Evolutionary conservation across 441 rosid genomes (phyloP).

Genomic region (Syzygium malaccense): DNA sequence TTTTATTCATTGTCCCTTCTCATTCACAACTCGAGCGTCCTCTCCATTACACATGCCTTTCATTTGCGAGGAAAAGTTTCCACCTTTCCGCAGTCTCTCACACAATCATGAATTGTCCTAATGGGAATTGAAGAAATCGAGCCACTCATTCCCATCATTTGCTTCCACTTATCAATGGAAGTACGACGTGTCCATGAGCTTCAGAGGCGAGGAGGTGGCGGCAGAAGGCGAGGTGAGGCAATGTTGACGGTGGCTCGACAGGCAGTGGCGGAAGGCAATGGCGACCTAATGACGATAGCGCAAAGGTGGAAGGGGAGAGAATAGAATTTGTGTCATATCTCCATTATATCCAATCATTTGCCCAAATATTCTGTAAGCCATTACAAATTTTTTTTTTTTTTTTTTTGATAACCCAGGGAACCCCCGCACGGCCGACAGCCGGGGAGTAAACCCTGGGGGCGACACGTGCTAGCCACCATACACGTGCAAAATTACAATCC

Average conservation of each 20-base stretch:
- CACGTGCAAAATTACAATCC: no score
- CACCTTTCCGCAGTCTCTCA: not conserved
- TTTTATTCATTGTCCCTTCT: not conserved
- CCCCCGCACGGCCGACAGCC: no score
- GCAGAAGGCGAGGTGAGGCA: not conserved
- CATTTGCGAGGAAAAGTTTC: no score
- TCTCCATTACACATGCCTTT: not conserved
- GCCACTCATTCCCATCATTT: not conserved
- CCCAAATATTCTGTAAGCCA: not conserved
- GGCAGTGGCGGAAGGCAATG: no score
- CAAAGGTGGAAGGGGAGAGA: no score
- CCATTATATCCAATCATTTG: no score
- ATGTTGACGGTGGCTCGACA: not conserved
- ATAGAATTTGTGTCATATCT: no score
- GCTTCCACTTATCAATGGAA: not conserved
- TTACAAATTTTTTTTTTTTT: fast-evolving
- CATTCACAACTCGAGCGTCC: not conserved
- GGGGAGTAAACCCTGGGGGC: no score
- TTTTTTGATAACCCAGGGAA: no score
- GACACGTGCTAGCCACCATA: no score
- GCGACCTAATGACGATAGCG: no score
- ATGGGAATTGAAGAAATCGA: no score
- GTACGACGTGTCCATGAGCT: not conserved
- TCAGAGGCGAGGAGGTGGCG: not conserved
- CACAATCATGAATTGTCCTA: not conserved